Conservation (phyloP, 495 filamentous ascomycete genomes). For the Massariosphaeria phaeospora region DNA sequence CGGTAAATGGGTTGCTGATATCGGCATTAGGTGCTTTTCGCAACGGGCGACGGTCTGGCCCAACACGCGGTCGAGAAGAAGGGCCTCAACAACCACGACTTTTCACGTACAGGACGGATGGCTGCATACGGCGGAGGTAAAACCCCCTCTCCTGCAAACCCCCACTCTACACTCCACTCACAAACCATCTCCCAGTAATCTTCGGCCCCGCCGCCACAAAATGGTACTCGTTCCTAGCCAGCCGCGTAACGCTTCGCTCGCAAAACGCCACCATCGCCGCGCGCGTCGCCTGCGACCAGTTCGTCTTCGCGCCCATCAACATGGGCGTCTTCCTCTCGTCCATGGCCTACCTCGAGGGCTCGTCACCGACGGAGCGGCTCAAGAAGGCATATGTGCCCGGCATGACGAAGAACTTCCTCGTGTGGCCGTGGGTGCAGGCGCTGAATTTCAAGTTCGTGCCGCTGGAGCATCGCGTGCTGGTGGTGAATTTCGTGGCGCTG, state of each 20-base stretch:
- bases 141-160: conserved; percentile 8
- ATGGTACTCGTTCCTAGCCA: conserved; percentile 80
- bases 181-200: conserved; percentile 51
- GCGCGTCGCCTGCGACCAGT: conserved; percentile 78
- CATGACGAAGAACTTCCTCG: conserved; percentile 77
- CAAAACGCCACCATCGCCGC: conserved; percentile 66
- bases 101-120: conserved; percentile 81
- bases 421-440: conserved; percentile 90
- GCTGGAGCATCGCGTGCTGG: conserved; percentile 74
- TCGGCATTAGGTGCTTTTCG: conserved; percentile 67
- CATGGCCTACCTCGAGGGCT: conserved; percentile 86
- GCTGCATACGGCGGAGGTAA: conserved; percentile 83
- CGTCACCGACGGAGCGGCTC: conserved; percentile 64
- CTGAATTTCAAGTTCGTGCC: conserved; percentile 90
- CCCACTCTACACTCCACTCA: conserved; percentile 12
- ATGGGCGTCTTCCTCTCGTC: conserved; percentile 75
- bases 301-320: conserved; percentile 77
- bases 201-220: conserved; percentile 88
- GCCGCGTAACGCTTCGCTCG: conserved; percentile 57
- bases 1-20: conserved; percentile 2
- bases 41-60: conserved; percentile 83
- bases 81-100: conserved; percentile 74
- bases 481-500: conserved; percentile 79
- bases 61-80: conserved; percentile 86
- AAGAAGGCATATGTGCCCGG: conserved; percentile 60